These are phyloP conservation scores for Collybia sordida DNA, from an alignment of 768 basidiomycete species.

Conservation along the genomic window DNA sequence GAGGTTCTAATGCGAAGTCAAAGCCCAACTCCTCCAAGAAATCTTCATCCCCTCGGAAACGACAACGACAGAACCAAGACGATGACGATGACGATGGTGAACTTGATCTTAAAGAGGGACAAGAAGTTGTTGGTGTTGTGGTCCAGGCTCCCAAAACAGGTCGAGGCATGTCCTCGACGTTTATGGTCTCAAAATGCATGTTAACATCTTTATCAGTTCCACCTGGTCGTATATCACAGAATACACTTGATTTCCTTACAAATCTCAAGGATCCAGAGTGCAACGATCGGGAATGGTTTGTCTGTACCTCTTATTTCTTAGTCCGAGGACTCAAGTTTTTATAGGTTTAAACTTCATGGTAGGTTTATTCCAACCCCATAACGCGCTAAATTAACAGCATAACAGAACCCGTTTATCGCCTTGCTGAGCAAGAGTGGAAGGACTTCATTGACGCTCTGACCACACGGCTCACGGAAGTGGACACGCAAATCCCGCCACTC, in stretches of 20 bases:
- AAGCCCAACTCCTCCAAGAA: constrained; percentile 10
- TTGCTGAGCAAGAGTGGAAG: constrained; percentile 88
- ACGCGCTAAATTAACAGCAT: neutral
- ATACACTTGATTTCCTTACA: constrained; percentile 76
- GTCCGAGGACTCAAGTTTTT: neutral
- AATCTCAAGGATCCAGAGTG: constrained; percentile 71
- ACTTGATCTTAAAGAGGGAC: constrained; percentile 56
- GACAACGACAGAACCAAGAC: constrained; percentile 24
- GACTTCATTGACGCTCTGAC: constrained; percentile 77
- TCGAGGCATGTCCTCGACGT: constrained; percentile 47
- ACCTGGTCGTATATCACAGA: constrained; percentile 82
- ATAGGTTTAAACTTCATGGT: constrained; percentile 88
- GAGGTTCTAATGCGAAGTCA: constrained; percentile 19
- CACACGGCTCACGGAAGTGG: constrained; percentile 63
- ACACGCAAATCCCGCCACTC: constrained; percentile 81
- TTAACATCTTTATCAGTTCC: constrained; percentile 50
- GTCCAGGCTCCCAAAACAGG: constrained; percentile 83
- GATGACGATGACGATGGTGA: constrained; percentile 38
- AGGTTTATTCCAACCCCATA: constrained; percentile 4
- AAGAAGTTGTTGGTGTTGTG: constrained; percentile 72
- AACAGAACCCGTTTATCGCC: constrained; percentile 75
- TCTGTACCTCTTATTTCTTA: neutral
- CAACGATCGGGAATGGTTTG: constrained; percentile 83
- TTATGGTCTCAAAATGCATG: neutral
- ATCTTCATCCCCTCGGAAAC: constrained; percentile 20